Conservation (phyloP, 768 basidiomycete species). For the Russula ochroleuca region DNA sequence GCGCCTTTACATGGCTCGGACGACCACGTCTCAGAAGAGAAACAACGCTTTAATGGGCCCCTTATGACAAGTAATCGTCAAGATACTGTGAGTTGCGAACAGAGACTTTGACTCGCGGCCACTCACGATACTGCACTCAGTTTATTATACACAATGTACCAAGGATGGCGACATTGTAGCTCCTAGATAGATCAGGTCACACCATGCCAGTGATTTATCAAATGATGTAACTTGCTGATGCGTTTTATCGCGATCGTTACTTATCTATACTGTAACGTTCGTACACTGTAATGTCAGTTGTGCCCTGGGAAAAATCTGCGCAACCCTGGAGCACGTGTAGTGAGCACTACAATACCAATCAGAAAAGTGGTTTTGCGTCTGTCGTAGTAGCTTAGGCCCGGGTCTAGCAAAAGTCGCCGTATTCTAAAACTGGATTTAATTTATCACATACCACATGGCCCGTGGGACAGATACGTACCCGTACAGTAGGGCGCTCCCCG, state of each 20-base stretch:
- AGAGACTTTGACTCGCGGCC: neutral
- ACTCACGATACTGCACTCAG: neutral
- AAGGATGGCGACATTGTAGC: neutral
- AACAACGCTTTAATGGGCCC: neutral
- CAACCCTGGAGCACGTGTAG: neutral
- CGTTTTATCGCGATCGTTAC: neutral
- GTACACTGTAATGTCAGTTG: neutral
- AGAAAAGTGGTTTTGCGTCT: neutral
- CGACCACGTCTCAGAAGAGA: neutral
- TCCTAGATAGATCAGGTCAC: neutral
- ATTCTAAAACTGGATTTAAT: neutral
- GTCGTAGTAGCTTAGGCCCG: neutral
- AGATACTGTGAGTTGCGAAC: neutral
- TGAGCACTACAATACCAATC: neutral
- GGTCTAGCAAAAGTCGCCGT: neutral
- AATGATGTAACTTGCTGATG: neutral
- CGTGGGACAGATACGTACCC: neutral
- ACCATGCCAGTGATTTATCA: neutral
- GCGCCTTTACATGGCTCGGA: neutral
- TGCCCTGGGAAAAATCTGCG: neutral
- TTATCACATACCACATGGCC: no score
- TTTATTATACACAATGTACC: neutral
- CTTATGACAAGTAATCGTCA: neutral
- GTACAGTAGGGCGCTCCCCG: neutral
- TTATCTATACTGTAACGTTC: neutral